phyloP scores from a whole-genome alignment of 805 yeast species.

The Geotrichum ghanense region DNA sequence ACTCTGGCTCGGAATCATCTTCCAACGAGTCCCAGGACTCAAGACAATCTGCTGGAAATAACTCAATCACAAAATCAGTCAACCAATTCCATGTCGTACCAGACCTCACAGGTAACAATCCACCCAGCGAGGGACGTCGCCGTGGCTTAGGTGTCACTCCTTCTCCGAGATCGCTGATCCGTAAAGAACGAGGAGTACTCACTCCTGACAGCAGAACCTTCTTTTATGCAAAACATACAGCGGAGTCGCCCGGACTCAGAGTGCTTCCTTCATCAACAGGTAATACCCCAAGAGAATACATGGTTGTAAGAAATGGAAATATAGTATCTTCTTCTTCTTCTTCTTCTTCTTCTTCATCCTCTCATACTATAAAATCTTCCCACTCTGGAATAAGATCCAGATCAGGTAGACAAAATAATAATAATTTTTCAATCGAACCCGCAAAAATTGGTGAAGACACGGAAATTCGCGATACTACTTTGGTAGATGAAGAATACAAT shows the following conservation, averaged over 20 bases:
- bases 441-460: too few species aligned
- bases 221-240: constrained; percentile 66
- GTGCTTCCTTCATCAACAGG: constrained; percentile 66
- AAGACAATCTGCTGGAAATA: too few species aligned
- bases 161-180: constrained; percentile 56
- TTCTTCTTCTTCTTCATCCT: background rate
- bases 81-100: background rate
- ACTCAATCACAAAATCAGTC: background rate
- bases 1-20: too few species aligned
- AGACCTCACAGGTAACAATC: background rate
- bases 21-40: too few species aligned
- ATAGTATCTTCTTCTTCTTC: too few species aligned
- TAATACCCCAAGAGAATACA: constrained; percentile 38
- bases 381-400: background rate
- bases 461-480: too few species aligned
- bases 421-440: too few species aligned
- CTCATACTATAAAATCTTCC: background rate
- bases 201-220: constrained; percentile 62
- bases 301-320: too few species aligned
- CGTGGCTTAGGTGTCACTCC: background rate
- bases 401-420: background rate
- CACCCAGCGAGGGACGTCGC: background rate
- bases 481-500: background rate
- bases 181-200: constrained; percentile 68
- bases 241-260: constrained; percentile 41